Evolutionary conservation across 1,284 basidiomycete species (phyloP), one percentile per base, ranked within the genome.

Genomic region (Marasmius tenuissimus): DNA sequence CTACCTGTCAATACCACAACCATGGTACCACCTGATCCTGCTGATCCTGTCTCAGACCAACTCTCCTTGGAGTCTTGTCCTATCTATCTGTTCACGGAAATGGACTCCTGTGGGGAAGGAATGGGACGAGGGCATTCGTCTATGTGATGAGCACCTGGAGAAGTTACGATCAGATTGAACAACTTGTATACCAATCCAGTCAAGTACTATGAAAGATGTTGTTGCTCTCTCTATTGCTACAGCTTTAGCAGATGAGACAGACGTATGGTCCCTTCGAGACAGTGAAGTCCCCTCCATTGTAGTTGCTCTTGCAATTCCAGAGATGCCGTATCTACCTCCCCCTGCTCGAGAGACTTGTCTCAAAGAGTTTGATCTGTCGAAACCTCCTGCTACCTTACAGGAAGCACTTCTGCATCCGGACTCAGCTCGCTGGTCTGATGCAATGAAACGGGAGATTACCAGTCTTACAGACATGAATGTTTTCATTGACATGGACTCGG

Each of bases 381-480:
- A 47, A 22, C 53, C 59, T 1, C 59, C 53, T 0, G 4, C 1
- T 3, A 42, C 56, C 2, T 18, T 53, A 34, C 56, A 37, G 2
- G 57, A 62, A 18, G 61, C 61, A 2, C 33, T 58, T 6, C 12
- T 22, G 16, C 18, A 57, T 10, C 14, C 47, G 22, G 56, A 58
- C 51, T 22, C 38, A n/a, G 10, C 5, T 0, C 2, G 18, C 5
- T 62, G 61, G 61, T 8, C 8, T 5, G 27, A 39, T 4, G 61
- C 61, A 3, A 58, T 58, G 50, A n/a, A 20, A 38, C 20, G 34
- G 16, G 61, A 62, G 35, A 27, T 51, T 37, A 20, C 4, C 0
- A 20, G 48, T 1, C 56, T 62, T 18, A 18, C 18, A 10, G 40
- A 27, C 11, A 38, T 58, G 27, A 22, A 42, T 16, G 56, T 62